phyloP scores from a whole-genome alignment of 768 basidiomycete genomes.

The Dacryopinax spathularia region DNA sequence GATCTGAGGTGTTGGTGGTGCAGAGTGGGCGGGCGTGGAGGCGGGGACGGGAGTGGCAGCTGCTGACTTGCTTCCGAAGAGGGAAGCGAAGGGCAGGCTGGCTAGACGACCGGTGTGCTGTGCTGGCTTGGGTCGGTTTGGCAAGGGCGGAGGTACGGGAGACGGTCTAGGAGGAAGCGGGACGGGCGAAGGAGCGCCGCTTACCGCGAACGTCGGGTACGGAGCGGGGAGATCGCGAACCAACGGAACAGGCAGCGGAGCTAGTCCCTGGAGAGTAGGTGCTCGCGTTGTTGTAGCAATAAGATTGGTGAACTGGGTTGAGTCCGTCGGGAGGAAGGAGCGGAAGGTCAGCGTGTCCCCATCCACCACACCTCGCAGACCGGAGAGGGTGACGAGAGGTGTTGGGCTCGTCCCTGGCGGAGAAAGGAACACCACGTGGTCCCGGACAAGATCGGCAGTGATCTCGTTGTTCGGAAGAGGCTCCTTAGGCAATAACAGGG shows the following conservation, averaged over 20 bases:
- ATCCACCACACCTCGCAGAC: slow-evolving; percentile 54
- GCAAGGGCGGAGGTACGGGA: slow-evolving; percentile 29
- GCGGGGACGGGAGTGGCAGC: slow-evolving; percentile 23
- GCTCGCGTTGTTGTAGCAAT: slow-evolving; percentile 25
- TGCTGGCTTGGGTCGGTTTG: slow-evolving; percentile 24
- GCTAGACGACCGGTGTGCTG: slow-evolving; percentile 28
- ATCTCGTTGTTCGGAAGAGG: slow-evolving; percentile 39
- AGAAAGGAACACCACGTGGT: slow-evolving; percentile 65
- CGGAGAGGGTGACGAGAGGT: slow-evolving; percentile 64
- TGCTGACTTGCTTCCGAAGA: slow-evolving; percentile 43
- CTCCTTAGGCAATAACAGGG: slow-evolving; percentile 64
- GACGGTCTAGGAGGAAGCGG: slow-evolving; percentile 22
- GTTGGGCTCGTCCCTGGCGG: slow-evolving; percentile 32
- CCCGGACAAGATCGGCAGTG: slow-evolving; percentile 61
- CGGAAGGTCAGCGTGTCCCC: slow-evolving; percentile 32
- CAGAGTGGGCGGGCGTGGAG: slow-evolving; percentile 12
- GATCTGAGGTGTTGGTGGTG: slow-evolving; percentile 18
- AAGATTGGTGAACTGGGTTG: slow-evolving; percentile 31
- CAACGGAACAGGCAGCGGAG: slow-evolving; percentile 36
- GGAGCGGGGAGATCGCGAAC: slow-evolving; percentile 22
- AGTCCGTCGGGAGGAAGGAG: slow-evolving; percentile 30
- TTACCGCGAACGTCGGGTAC: slow-evolving; percentile 38
- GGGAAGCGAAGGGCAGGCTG: slow-evolving; percentile 63
- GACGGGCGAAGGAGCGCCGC: slow-evolving; percentile 26
- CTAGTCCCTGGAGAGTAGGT: slow-evolving; percentile 32